Conservation (phyloP, 139 green algal genomes). For the Raphidocelis subcapitata region DNA sequence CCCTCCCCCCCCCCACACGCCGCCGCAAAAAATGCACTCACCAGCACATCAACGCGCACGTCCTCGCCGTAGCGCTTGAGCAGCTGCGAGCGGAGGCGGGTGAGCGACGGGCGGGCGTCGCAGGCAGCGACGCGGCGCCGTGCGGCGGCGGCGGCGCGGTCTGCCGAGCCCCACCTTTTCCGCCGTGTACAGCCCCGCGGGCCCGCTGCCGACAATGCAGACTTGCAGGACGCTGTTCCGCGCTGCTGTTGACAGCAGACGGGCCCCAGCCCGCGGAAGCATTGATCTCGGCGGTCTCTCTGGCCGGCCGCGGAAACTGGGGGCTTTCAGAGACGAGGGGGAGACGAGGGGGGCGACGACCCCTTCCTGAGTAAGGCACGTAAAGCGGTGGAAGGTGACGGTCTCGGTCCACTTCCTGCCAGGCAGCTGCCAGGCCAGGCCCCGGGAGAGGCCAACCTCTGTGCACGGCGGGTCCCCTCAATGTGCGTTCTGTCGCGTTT, state of each 20-base stretch:
- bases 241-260: not conserved
- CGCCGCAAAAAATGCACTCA: constrained; percentile 17
- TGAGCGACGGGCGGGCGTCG: not conserved
- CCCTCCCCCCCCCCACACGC: not conserved
- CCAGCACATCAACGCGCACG: constrained; percentile 46
- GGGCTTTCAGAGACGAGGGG: too few species aligned
- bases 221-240: constrained; percentile 37
- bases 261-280: too few species aligned
- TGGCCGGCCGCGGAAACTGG: too few species aligned
- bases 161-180: constrained; percentile 48
- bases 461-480: too few species aligned
- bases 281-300: too few species aligned
- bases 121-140: not conserved
- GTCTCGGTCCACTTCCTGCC: too few species aligned
- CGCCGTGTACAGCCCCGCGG: constrained; percentile 86
- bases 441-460: too few species aligned
- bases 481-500: too few species aligned
- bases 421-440: too few species aligned
- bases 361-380: too few species aligned
- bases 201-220: constrained; percentile 84
- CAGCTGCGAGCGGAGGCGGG: constrained; percentile 41
- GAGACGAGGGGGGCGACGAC: too few species aligned
- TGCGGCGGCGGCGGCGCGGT: not conserved
- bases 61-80: constrained; percentile 47
- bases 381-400: too few species aligned